Percentiles rank a stretch among this genome's conserved stretches.
phyloP scores from a whole-genome alignment of 1,139 yeast genomes.

The Yamadazyma membranifaciens region DNA sequence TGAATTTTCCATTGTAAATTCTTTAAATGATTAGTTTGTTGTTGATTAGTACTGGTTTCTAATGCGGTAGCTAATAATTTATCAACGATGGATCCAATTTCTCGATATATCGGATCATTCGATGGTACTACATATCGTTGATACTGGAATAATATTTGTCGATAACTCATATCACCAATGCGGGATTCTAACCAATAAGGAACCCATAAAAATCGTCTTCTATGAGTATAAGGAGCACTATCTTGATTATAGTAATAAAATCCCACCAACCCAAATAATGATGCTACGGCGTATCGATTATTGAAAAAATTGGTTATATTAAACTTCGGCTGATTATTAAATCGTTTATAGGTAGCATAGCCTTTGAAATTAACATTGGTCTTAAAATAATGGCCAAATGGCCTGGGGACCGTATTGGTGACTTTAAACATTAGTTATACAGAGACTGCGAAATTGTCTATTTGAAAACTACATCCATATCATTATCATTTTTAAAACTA shows the following conservation, averaged over 20 bases:
- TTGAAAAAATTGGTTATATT: slow-evolving; percentile 14
- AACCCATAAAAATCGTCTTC: slow-evolving; percentile 72
- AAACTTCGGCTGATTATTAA: slow-evolving; percentile 16
- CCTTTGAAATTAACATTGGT: slow-evolving; percentile 2
- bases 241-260: slow-evolving; percentile 67
- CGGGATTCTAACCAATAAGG: slow-evolving; percentile 63
- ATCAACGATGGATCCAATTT: slow-evolving; percentile 60
- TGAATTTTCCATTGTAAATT: slow-evolving; percentile 75
- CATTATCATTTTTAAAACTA: slow-evolving; percentile 13
- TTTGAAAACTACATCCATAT: slow-evolving; percentile 15
- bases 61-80: slow-evolving; percentile 61
- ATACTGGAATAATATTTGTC: slow-evolving; percentile 54
- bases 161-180: slow-evolving; percentile 70
- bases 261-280: slow-evolving; percentile 24
- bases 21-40: slow-evolving; percentile 32
- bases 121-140: slow-evolving; percentile 47
- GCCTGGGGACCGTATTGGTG: background rate
- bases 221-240: slow-evolving; percentile 78
- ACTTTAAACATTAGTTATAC: background rate
- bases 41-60: slow-evolving; percentile 21
- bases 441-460: slow-evolving; percentile 4
- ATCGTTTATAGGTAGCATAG: slow-evolving; percentile 23
- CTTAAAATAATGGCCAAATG: background rate
- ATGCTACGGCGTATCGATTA: slow-evolving; percentile 21
- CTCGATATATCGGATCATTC: slow-evolving; percentile 52